A percentile compares a stretch with the other conserved stretches of the same genome.
Evolutionary conservation across 208 protist species (phyloP).

Genomic region (Leishmania major): DNA sequence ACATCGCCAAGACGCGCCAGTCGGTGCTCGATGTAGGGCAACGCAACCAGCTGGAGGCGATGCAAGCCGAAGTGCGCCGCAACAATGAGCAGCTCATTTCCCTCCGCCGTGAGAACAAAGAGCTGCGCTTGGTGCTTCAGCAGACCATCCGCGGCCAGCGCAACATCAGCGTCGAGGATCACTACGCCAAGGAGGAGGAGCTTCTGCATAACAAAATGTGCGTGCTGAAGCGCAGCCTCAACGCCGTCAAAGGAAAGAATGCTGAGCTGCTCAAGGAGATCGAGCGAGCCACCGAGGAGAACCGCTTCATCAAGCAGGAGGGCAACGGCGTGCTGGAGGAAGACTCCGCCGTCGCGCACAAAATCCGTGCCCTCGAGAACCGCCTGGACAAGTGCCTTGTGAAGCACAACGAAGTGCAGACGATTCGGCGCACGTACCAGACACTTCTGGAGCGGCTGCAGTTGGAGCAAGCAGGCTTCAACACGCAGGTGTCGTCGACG

Average conservation of each 20-base stretch:
- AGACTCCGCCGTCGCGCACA: slow-evolving; percentile 80
- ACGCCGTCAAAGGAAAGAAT: slow-evolving; percentile 83
- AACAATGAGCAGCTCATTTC: slow-evolving; percentile 88
- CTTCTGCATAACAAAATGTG: slow-evolving; percentile 83
- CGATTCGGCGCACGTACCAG: slow-evolving; percentile 95
- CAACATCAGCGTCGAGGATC: slow-evolving; percentile 64
- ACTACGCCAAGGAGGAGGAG: slow-evolving; percentile 80
- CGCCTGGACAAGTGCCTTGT: slow-evolving; percentile 97
- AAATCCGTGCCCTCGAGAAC: slow-evolving; percentile 95
- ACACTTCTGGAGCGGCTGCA: slow-evolving; percentile 94
- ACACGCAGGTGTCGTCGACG: slow-evolving; percentile 88
- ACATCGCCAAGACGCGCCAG: slow-evolving; percentile 55
- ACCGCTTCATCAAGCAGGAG: slow-evolving; percentile 58
- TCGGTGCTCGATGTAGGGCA: slow-evolving; percentile 87
- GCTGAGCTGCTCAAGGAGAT: slow-evolving; percentile 71
- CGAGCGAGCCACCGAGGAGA: slow-evolving; percentile 52
- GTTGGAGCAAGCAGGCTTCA: slow-evolving; percentile 92
- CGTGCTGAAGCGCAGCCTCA: slow-evolving; percentile 82
- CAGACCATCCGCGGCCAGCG: slow-evolving; percentile 65
- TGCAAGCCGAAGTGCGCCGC: slow-evolving; percentile 76
- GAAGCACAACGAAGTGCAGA: slow-evolving; percentile 96
- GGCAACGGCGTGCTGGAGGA: slow-evolving; percentile 60
- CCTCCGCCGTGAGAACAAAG: slow-evolving; percentile 90
- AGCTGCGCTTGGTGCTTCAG: slow-evolving; percentile 59
- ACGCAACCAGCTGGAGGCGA: slow-evolving; percentile 83